Percentiles rank a stretch among this genome's conserved stretches.
These are phyloP conservation scores for Botrytis medusae DNA, from an alignment of 2,329 filamentous ascomycete species.

Conservation along the genomic window DNA sequence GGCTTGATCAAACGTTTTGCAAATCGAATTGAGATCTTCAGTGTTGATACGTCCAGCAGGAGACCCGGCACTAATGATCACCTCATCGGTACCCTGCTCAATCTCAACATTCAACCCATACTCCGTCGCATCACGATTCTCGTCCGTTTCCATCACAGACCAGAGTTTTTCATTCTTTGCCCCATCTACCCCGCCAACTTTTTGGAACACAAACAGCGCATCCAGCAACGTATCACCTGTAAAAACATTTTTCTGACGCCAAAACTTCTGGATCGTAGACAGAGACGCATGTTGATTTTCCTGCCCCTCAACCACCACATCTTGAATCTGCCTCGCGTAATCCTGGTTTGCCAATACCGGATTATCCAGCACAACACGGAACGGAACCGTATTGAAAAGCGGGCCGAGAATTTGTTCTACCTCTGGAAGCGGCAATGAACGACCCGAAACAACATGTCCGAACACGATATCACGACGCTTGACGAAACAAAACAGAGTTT, in stretches of 20 bases:
- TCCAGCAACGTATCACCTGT: not conserved
- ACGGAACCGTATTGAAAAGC: constrained; percentile 16
- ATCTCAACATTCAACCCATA: constrained; percentile 16
- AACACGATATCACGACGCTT: constrained; percentile 48
- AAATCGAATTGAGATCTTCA: constrained; percentile 10
- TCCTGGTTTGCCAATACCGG: constrained; percentile 21
- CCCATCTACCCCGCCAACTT: not conserved
- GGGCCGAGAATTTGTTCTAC: constrained; percentile 40
- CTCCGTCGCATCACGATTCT: constrained; percentile 15
- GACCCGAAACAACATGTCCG: constrained; percentile 42
- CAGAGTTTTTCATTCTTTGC: not conserved
- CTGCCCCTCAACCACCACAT: not conserved
- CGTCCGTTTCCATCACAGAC: not conserved
- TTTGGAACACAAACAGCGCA: constrained; percentile 15
- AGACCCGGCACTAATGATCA: constrained; percentile 1
- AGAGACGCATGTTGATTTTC: constrained; percentile 19
- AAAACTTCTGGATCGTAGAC: constrained; percentile 5
- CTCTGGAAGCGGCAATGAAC: constrained; percentile 40
- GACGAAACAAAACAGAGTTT: constrained; percentile 9
- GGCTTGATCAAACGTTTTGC: not conserved
- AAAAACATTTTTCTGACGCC: not conserved
- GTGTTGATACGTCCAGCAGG: constrained; percentile 9
- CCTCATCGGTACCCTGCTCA: not conserved
- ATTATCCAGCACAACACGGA: constrained; percentile 35
- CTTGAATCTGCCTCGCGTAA: constrained; percentile 6